A percentile compares a stretch with the other conserved stretches of the same genome.
These are phyloP conservation scores for Acrocalymma vagum DNA, from an alignment of 2,329 filamentous ascomycete genomes.

Conservation along the genomic window DNA sequence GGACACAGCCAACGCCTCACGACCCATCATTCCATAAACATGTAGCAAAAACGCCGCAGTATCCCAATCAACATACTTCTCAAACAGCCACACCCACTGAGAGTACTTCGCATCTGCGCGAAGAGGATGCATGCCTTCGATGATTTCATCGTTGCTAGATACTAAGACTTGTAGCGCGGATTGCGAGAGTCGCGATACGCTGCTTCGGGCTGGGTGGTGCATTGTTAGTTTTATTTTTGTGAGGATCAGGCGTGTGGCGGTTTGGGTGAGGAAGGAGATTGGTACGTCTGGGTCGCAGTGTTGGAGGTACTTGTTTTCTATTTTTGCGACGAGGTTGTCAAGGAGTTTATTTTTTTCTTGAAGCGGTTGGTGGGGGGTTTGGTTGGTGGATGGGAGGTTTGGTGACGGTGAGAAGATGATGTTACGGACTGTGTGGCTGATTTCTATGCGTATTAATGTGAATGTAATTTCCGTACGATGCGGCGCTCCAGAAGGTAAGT, in stretches of 20 bases:
- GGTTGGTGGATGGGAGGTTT: background rate
- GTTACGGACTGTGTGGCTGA: background rate
- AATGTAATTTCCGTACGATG: background rate
- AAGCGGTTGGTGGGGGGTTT: background rate
- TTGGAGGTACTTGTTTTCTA: background rate
- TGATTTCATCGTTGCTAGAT: too few species aligned
- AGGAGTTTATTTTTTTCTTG: background rate
- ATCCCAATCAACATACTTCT: too few species aligned
- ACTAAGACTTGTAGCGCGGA: too few species aligned
- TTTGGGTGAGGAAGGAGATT: constrained; percentile 1
- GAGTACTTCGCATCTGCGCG: too few species aligned
- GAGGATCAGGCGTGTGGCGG: background rate
- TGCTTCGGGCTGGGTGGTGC: constrained; percentile 1
- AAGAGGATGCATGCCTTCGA: too few species aligned
- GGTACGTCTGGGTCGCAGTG: background rate
- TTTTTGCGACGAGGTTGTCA: background rate
- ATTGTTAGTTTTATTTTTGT: background rate
- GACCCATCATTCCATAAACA: too few species aligned
- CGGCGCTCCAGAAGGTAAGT: background rate
- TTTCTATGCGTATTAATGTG: background rate
- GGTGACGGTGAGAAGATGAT: background rate
- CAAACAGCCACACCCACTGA: too few species aligned
- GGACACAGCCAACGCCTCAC: too few species aligned
- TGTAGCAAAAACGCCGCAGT: too few species aligned
- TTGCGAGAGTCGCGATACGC: too few species aligned